These are phyloP conservation scores for Rosellinia necatrix DNA, from an alignment of 2,329 filamentous ascomycete species.

Conservation along the genomic window DNA sequence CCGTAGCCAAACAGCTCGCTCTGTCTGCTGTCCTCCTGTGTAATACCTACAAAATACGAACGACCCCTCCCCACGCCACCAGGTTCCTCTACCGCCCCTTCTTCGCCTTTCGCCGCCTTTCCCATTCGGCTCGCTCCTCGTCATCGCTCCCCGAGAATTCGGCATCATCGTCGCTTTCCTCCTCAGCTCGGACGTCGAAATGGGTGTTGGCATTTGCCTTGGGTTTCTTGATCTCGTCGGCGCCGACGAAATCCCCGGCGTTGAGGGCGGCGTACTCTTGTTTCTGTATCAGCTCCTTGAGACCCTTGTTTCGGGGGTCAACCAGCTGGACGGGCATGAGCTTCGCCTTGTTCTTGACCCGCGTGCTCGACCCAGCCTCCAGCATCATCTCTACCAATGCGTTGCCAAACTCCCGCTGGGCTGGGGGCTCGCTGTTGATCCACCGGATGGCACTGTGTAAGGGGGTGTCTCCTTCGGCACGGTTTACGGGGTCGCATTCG, in stretches of 20 bases:
- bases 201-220: slow-evolving; percentile 29
- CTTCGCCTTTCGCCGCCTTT: slow-evolving; percentile 50
- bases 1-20: slow-evolving; percentile 6
- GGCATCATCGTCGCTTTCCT: slow-evolving; percentile 57
- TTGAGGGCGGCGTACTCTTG: slow-evolving; percentile 70
- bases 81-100: slow-evolving; percentile 39
- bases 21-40: background rate
- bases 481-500: slow-evolving; percentile 80
- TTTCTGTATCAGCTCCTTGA: slow-evolving; percentile 68
- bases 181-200: slow-evolving; percentile 36
- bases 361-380: slow-evolving; percentile 70
- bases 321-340: slow-evolving; percentile 73
- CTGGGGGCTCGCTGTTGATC: slow-evolving; percentile 69
- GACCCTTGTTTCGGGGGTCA: slow-evolving; percentile 68
- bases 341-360: slow-evolving; percentile 71
- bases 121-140: slow-evolving; percentile 66
- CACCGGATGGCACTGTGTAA: slow-evolving; percentile 79
- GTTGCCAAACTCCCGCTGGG: slow-evolving; percentile 67
- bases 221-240: slow-evolving; percentile 35
- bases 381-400: slow-evolving; percentile 79
- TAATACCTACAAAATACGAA: too few species aligned
- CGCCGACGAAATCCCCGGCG: slow-evolving; percentile 59
- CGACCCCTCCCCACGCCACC: too few species aligned
- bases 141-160: slow-evolving; percentile 69
- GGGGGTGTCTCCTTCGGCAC: slow-evolving; percentile 74